A percentile compares a stretch with the other conserved stretches of the same genome.
These are phyloP conservation scores for Colletotrichum neosansevieriae DNA, from an alignment of 2,329 filamentous ascomycete species.

Conservation along the genomic window DNA sequence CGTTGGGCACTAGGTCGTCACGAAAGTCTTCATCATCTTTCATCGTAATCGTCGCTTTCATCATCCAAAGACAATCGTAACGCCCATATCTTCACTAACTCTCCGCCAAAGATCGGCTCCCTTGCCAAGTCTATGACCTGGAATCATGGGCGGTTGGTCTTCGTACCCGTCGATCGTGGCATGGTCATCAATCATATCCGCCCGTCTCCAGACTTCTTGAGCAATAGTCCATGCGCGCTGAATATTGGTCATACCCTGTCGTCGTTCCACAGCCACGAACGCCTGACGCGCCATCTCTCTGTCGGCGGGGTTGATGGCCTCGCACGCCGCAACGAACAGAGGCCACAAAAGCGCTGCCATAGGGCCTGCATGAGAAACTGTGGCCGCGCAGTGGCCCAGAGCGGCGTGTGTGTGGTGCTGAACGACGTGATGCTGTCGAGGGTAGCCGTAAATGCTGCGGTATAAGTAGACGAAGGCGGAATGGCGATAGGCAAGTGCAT, in stretches of 20 bases:
- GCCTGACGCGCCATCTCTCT: constrained; percentile 62
- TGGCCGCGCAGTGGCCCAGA: constrained; percentile 66
- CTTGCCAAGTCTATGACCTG: constrained; percentile 34
- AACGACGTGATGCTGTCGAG: constrained; percentile 61
- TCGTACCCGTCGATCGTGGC: constrained; percentile 33
- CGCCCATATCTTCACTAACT: constrained; percentile 69
- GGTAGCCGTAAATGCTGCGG: constrained; percentile 63
- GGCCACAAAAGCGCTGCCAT: constrained; percentile 76
- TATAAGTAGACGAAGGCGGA: constrained; percentile 70
- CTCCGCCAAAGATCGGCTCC: constrained; percentile 64
- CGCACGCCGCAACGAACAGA: constrained; percentile 72
- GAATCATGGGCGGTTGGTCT: constrained; percentile 20
- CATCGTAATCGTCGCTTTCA: not conserved
- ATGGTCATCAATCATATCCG: constrained; percentile 53
- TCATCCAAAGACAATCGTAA: constrained; percentile 71
- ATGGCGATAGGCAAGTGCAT: constrained; percentile 71
- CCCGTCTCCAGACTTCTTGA: constrained; percentile 70
- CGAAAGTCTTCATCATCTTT: not conserved
- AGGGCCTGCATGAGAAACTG: constrained; percentile 67
- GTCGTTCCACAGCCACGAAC: constrained; percentile 64
- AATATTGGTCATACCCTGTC: constrained; percentile 76
- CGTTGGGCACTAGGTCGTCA: not conserved
- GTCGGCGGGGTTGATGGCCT: constrained; percentile 64
- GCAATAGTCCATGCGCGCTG: constrained; percentile 70
- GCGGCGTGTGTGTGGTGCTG: constrained; percentile 65